Conservation (phyloP, 78 protist species). For the Thecamonas trahens region DNA sequence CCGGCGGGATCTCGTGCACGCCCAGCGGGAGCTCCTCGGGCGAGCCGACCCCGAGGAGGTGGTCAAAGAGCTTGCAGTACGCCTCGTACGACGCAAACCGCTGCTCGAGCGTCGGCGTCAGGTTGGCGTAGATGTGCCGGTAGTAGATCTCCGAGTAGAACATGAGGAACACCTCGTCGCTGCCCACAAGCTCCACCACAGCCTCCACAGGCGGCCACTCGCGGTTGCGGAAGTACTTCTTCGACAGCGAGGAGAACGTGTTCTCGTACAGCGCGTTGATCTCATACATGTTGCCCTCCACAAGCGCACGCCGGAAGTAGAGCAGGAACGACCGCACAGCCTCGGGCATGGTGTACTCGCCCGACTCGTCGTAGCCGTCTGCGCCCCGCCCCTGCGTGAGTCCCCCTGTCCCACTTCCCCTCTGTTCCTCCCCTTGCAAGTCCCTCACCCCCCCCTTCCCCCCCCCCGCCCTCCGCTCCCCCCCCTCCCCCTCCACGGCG, state of each 20-base stretch:
- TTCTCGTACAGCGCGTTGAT: conserved; percentile 7
- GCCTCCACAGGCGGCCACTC: conserved; percentile 16
- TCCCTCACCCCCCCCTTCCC: too few relatives aligned
- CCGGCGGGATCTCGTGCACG: conserved; percentile 63
- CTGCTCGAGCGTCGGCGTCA: conserved; percentile 46
- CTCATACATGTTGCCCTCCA: not conserved
- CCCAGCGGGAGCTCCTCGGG: conserved; percentile 34
- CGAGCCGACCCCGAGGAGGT: conserved; percentile 33
- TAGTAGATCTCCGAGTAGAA: conserved; percentile 83
- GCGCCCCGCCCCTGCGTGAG: too few relatives aligned
- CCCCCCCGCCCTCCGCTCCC: too few relatives aligned
- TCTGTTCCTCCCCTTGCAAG: too few relatives aligned
- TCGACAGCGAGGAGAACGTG: conserved; percentile 6
- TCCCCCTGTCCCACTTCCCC: too few relatives aligned
- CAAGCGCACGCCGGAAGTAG: too few relatives aligned
- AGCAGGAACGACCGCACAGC: too few relatives aligned
- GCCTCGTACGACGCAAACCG: conserved; percentile 65
- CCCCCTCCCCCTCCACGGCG: too few relatives aligned
- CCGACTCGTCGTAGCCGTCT: too few relatives aligned
- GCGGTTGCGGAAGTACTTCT: conserved; percentile 10
- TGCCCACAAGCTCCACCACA: not conserved
- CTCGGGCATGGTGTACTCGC: too few relatives aligned
- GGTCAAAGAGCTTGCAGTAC: conserved; percentile 65
- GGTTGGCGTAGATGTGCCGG: conserved; percentile 74
- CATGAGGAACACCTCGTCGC: conserved; percentile 27